A percentile compares a stretch with the other conserved stretches of the same genome.
phyloP scores from a whole-genome alignment of 768 basidiomycete genomes.

The Lentinula sp. region DNA sequence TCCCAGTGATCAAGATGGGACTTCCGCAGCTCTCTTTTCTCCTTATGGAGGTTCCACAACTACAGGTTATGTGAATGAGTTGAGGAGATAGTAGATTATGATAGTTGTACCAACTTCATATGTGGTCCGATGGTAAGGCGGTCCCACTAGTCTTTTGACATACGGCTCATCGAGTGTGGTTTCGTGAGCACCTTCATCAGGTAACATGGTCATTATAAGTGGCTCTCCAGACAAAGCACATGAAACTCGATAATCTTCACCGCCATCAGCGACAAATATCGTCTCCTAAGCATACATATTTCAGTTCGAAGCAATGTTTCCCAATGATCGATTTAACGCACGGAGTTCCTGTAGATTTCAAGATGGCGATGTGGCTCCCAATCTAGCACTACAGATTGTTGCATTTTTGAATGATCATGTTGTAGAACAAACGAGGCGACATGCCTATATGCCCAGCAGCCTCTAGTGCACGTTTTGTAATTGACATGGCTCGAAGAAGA shows the following conservation, averaged over 20 bases:
- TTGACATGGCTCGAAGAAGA: constrained; percentile 49
- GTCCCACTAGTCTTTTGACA: constrained; percentile 3
- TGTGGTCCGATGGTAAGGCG: constrained; percentile 18
- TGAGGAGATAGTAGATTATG: not conserved
- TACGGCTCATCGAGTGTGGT: constrained; percentile 8
- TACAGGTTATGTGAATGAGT: not conserved
- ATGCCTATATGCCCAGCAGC: constrained; percentile 62
- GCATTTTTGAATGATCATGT: too few relatives aligned
- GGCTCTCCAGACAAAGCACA: constrained; percentile 49
- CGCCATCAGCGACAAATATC: constrained; percentile 42
- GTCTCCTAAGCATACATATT: constrained; percentile 18
- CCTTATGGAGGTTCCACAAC: constrained; percentile 63
- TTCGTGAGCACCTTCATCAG: constrained; percentile 17
- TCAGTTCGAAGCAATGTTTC: not conserved
- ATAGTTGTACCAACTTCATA: constrained; percentile 22
- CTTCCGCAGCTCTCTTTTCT: constrained; percentile 41
- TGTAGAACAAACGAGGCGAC: not conserved
- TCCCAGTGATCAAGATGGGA: constrained; percentile 63
- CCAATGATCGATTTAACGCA: constrained; percentile 10
- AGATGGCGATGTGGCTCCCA: constrained; percentile 56
- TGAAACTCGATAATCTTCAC: constrained; percentile 36
- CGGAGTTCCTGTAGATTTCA: constrained; percentile 37
- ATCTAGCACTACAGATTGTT: constrained; percentile 48
- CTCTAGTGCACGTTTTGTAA: constrained; percentile 47
- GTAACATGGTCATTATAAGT: constrained; percentile 41